Evolutionary conservation across 768 basidiomycete genomes (phyloP).

Genomic region (Tricholoma terreum): DNA sequence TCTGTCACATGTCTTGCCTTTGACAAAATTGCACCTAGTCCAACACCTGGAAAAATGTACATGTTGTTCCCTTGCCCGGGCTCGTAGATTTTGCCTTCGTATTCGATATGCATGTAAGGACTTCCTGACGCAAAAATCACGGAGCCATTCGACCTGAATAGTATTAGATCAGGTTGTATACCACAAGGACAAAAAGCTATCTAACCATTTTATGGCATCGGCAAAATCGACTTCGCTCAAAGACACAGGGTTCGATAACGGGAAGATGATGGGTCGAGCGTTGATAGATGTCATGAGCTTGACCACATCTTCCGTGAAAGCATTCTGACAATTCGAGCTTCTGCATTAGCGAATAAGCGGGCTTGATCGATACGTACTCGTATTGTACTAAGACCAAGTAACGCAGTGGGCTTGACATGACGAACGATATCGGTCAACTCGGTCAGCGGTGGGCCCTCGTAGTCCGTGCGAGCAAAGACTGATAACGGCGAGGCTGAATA

Average conservation of each 20-base stretch:
- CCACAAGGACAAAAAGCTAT: not conserved
- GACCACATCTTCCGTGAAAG: constrained; percentile 65
- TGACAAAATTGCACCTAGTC: constrained; percentile 59
- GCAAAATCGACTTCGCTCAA: constrained; percentile 58
- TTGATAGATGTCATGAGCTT: constrained; percentile 63
- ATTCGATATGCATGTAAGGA: constrained; percentile 57
- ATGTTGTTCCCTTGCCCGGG: constrained; percentile 83
- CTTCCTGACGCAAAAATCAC: constrained; percentile 74
- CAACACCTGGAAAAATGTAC: constrained; percentile 65
- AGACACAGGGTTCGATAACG: constrained; percentile 70
- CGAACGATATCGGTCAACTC: constrained; percentile 65
- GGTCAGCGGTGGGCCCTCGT: constrained; percentile 58
- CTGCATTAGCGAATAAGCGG: not conserved
- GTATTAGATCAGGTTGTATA: not conserved
- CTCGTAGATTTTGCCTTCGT: constrained; percentile 46
- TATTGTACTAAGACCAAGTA: constrained; percentile 70
- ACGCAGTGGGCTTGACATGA: constrained; percentile 72
- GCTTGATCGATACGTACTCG: constrained; percentile 25
- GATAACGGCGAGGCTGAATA: constrained; percentile 38
- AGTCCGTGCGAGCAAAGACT: constrained; percentile 74
- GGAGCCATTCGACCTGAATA: constrained; percentile 54
- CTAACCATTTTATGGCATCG: constrained; percentile 58
- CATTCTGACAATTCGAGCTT: constrained; percentile 38
- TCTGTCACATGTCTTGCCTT: constrained; percentile 61
- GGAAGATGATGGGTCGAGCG: constrained; percentile 75